These are phyloP conservation scores for Lecanicillium sp. DNA, from an alignment of 2,329 filamentous ascomycete species.

Conservation along the genomic window DNA sequence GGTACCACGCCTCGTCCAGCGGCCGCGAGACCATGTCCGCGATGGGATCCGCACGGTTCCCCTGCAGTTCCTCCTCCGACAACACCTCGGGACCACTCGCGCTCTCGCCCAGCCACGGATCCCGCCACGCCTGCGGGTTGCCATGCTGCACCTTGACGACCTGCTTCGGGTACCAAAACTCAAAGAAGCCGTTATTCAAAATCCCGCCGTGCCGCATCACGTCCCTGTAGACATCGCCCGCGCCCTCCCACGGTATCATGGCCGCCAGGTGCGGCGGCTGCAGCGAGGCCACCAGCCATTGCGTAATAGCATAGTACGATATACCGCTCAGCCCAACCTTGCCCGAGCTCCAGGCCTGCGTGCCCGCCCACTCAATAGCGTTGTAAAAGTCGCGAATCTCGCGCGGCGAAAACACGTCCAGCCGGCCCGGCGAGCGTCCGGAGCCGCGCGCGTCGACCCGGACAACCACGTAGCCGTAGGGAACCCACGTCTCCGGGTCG, in stretches of 20 bases:
- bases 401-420: conserved; percentile 41
- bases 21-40: conserved; percentile 38
- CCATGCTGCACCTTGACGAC: conserved; percentile 64
- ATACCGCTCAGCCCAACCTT: conserved; percentile 41
- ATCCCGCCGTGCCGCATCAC: conserved; percentile 56
- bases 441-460: conserved; percentile 42
- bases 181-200: conserved; percentile 49
- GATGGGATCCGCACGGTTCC: too few species aligned
- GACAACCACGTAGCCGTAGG: conserved; percentile 45
- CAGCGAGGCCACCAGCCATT: conserved; percentile 40
- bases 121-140: conserved; percentile 50
- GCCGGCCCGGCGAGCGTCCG: conserved; percentile 37
- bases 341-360: conserved; percentile 36
- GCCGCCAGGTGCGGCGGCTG: conserved; percentile 35
- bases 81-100: conserved; percentile 33
- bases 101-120: conserved; percentile 44
- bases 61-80: too few species aligned
- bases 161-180: conserved; percentile 61
- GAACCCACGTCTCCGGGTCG: conserved; percentile 49
- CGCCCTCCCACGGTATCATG: conserved; percentile 44
- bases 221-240: conserved; percentile 49
- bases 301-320: conserved; percentile 34
- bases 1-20: conserved; percentile 58
- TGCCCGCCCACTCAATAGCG: conserved; percentile 40
- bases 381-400: conserved; percentile 42